Evolutionary conservation across 208 protist species (phyloP), one percentile per base, ranked within the genome.

Genomic region (Acanthamoeba lenticulata): DNA sequence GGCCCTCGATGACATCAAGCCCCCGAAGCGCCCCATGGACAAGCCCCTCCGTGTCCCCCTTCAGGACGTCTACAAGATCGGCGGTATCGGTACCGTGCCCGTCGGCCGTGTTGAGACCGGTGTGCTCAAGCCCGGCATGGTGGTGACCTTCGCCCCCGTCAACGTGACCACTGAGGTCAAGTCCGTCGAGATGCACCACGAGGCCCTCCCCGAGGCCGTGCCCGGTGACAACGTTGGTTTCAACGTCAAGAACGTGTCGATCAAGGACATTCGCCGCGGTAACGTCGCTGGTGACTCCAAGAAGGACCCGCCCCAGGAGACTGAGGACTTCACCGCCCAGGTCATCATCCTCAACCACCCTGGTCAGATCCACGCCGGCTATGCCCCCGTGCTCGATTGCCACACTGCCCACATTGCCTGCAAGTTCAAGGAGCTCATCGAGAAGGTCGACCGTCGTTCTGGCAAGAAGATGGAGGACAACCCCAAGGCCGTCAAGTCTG

Each of bases 11-110:
- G 83, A 91, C 55, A 93, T 98, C 94, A 95, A 96, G 57, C 96
- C 97, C 93, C 95, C 98, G 92, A 97, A 98, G 83, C 96, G 98
- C 90, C 98, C 98, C 52, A 83, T 94, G 38, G 98, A 99, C 94
- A 99, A 99, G 96, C 98, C 99, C 69, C 97, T 99, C 36, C 97
- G 99, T 91, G 92, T 99, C 62, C 98, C 98, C 74, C 93, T 99
- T 32, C 98, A 99, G 97, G 98, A 99, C 96, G 98, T 99, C 94
- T 99, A 99, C 98, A 99, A 99, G 98, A 99, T 99, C 94, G 96
- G 95, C 40, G 98, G 98, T 95, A 97, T 98, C 97, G 99, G 97
- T 97, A 99, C 98, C 98, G 99, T 98, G 94, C 99, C 95, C 94
- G 99, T 97, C 96, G 99, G 96, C 95, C 96, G 98, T 96, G 98